Percentiles rank a stretch among this genome's conserved stretches.
Evolutionary conservation across 352 stramenopile genomes (phyloP).

Genomic region (Phytopythium vexans): DNA sequence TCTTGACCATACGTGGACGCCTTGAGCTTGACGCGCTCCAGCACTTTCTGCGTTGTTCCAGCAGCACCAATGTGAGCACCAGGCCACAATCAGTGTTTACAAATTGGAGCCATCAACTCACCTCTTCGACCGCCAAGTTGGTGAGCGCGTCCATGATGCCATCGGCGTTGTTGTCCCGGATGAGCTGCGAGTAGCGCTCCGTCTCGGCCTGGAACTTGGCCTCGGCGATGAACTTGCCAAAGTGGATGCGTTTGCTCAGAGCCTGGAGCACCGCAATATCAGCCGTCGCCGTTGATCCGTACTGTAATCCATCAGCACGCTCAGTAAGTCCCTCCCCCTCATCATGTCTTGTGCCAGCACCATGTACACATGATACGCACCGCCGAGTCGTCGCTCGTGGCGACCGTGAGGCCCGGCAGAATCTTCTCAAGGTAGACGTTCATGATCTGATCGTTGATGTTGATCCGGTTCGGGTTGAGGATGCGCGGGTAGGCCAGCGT

Average conservation of each 20-base stretch:
- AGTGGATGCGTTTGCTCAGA: conserved; percentile 97
- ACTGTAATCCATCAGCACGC: conserved; percentile 25
- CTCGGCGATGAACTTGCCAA: conserved; percentile 98
- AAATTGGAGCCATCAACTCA: conserved; percentile 23
- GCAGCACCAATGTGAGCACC: background rate
- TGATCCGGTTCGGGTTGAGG: conserved; percentile 93
- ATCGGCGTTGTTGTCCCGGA: conserved; percentile 89
- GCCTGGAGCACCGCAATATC: conserved; percentile 95
- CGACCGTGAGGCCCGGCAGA: conserved; percentile 86
- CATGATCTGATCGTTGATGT: conserved; percentile 98
- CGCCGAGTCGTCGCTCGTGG: conserved; percentile 87
- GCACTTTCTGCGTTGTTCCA: conserved; percentile 52
- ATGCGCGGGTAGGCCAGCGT: conserved; percentile 92
- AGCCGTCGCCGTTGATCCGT: conserved; percentile 75
- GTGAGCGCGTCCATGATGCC: conserved; percentile 97
- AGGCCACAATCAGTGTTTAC: background rate
- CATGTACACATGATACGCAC: conserved; percentile 19
- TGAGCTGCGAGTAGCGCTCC: conserved; percentile 91
- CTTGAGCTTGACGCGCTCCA: conserved; percentile 94
- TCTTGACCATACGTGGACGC: conserved; percentile 95
- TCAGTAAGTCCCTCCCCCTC: background rate
- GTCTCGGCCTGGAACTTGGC: conserved; percentile 95
- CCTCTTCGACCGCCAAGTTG: conserved; percentile 92
- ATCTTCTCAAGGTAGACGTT: conserved; percentile 96
- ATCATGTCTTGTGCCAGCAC: background rate